These are phyloP conservation scores for Cenchrus americanus DNA, from an alignment of 176 grass and related monocot species.

Conservation along the genomic window DNA sequence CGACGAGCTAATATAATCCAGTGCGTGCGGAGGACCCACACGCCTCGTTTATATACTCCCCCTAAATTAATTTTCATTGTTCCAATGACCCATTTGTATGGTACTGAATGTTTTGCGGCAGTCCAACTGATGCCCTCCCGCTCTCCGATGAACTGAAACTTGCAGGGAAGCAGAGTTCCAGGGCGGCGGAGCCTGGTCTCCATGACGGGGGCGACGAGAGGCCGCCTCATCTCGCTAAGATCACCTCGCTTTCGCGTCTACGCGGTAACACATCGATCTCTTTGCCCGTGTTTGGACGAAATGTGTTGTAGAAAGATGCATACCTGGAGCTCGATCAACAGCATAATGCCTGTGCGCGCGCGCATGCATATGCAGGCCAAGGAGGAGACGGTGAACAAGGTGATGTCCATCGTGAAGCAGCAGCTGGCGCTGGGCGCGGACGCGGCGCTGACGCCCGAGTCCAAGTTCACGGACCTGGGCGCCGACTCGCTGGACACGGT, in stretches of 20 bases:
- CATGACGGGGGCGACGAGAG: conserved; percentile 22
- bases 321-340: background rate
- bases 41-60: no score
- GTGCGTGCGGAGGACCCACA: no score
- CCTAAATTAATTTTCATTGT: no score
- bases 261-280: conserved; percentile 20
- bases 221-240: conserved; percentile 37
- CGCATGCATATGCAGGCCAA: conserved; percentile 47
- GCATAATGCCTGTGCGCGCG: no score
- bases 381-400: conserved; percentile 73
- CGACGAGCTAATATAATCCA: no score
- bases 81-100: no score
- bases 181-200: conserved; percentile 33
- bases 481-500: conserved; percentile 93
- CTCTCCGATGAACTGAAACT: background rate
- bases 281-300: no score
- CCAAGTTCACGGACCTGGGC: conserved; percentile 66
- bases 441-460: conserved; percentile 52
- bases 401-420: conserved; percentile 74
- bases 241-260: conserved; percentile 51
- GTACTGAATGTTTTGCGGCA: no score
- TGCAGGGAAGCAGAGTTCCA: conserved; percentile 55
- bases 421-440: conserved; percentile 70
- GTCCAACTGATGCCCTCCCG: background rate
- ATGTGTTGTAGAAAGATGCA: no score